Conservation (phyloP, 495 filamentous ascomycete species). For the Staphylotrichum longicolle region DNA sequence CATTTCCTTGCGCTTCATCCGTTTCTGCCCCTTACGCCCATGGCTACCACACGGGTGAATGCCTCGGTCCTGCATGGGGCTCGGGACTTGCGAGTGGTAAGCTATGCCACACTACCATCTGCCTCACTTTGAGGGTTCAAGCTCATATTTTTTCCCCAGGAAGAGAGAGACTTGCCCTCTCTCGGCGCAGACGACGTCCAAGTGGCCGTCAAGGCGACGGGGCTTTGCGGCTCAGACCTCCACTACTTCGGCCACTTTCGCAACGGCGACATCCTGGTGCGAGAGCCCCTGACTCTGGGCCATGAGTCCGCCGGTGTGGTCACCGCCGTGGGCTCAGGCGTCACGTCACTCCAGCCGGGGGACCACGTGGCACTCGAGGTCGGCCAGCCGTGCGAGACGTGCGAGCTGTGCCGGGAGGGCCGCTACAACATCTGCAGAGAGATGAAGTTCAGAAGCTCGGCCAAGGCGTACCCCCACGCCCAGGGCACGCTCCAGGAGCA, state of each 20-base stretch:
- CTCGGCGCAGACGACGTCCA: slow-evolving; percentile 55
- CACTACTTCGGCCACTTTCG: slow-evolving; percentile 67
- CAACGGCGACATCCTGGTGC: slow-evolving; percentile 64
- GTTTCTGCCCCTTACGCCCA: not conserved
- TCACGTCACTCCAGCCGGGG: slow-evolving; percentile 49
- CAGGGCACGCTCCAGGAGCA: slow-evolving; percentile 81
- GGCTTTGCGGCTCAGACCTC: slow-evolving; percentile 67
- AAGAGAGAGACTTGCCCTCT: slow-evolving; percentile 43
- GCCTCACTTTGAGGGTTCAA: not conserved
- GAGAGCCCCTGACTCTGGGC: slow-evolving; percentile 61
- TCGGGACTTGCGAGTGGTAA: slow-evolving; percentile 64
- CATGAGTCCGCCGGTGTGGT: slow-evolving; percentile 61
- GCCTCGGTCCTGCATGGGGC: slow-evolving; percentile 70
- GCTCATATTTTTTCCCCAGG: slow-evolving; percentile 34
- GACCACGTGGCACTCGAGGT: slow-evolving; percentile 83
- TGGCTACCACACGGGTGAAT: slow-evolving; percentile 39
- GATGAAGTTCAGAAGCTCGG: slow-evolving; percentile 76
- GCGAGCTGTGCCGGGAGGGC: slow-evolving; percentile 62
- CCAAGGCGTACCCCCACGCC: slow-evolving; percentile 72
- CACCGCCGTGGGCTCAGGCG: slow-evolving; percentile 50
- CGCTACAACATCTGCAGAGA: slow-evolving; percentile 84
- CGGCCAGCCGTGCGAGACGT: slow-evolving; percentile 72
- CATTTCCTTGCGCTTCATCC: not conserved
- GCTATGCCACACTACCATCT: slow-evolving; percentile 13
- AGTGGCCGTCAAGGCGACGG: slow-evolving; percentile 56